These are phyloP conservation scores for Gossypium rotundifolium DNA, from an alignment of 345 rosid species.

Conservation along the genomic window DNA sequence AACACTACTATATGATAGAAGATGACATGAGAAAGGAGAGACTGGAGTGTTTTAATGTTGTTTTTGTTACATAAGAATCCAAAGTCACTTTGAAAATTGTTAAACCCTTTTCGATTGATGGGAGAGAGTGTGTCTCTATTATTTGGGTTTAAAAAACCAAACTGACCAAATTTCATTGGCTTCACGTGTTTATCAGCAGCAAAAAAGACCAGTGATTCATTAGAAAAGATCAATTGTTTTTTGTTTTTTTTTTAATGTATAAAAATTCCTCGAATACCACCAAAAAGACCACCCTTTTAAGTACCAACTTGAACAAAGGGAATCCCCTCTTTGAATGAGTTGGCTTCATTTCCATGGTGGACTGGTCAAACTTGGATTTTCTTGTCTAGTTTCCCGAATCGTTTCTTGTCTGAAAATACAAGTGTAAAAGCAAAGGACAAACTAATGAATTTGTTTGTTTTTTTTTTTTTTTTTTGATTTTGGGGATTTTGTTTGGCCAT, in stretches of 20 bases:
- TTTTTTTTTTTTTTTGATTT: no score
- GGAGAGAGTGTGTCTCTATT: no score
- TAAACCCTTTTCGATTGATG: constrained; percentile 2
- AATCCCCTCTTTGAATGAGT: neutral
- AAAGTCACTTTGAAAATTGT: constrained; percentile 8
- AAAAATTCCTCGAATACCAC: constrained; percentile 10
- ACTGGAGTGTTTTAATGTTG: neutral
- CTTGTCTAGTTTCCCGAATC: constrained; percentile 15
- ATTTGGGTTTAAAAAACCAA: neutral
- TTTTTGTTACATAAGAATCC: constrained; percentile 8
- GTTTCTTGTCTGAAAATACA: no score
- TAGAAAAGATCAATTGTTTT: neutral
- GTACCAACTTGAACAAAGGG: neutral
- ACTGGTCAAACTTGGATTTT: constrained; percentile 28
- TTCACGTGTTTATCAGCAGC: constrained; percentile 17
- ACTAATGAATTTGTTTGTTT: no score
- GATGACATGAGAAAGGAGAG: constrained; percentile 14
- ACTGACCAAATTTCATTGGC: constrained; percentile 6
- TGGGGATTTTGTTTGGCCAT: no score
- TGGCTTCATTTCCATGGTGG: constrained; percentile 6
- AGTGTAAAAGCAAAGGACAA: no score
- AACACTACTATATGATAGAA: neutral
- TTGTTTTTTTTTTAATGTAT: neutral
- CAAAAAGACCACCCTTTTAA: neutral
- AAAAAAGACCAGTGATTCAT: neutral